Percentiles rank a stretch among this genome's conserved stretches.
Conservation (phyloP, 306 rosid genomes). For the Vicia faba region DNA sequence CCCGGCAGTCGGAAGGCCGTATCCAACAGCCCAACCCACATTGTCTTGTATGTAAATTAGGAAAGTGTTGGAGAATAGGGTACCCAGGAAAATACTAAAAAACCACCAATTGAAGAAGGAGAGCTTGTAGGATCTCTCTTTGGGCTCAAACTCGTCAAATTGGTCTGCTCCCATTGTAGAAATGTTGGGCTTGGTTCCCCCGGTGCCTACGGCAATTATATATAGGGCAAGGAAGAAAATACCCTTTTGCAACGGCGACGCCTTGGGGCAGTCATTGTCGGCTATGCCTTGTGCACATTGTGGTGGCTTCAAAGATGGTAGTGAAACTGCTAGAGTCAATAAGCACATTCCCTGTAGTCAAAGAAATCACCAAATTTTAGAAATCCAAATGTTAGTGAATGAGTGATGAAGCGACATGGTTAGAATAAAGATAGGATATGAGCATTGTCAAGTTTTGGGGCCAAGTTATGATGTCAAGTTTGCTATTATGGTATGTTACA, state of each 20-base stretch:
- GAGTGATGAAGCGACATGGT: too few relatives aligned
- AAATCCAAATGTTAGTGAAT: too few relatives aligned
- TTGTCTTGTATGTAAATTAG: conserved; percentile 77
- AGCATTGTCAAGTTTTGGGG: too few relatives aligned
- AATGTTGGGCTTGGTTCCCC: conserved; percentile 88
- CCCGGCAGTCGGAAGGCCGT: conserved; percentile 80
- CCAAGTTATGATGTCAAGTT: neutral
- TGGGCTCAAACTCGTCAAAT: conserved; percentile 74
- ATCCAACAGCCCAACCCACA: conserved; percentile 79
- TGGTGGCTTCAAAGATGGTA: conserved; percentile 70
- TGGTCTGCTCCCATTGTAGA: conserved; percentile 94
- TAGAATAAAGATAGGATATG: too few relatives aligned
- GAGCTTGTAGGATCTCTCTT: conserved; percentile 59
- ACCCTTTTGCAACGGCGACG: conserved; percentile 61
- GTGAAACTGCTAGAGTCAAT: conserved; percentile 66
- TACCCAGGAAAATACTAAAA: conserved; percentile 75
- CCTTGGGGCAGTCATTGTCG: conserved; percentile 43
- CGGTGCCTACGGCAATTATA: conserved; percentile 71
- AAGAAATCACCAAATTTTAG: too few relatives aligned
- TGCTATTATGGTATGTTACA: neutral
- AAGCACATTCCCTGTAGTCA: conserved; percentile 64
- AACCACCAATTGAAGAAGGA: conserved; percentile 95
- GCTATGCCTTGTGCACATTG: conserved; percentile 43
- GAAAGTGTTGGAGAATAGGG: conserved; percentile 73
- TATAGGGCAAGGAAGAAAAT: conserved; percentile 67